Evolutionary conservation across 2,329 filamentous ascomycete genomes (phyloP).

Genomic region (Xylariaceae sp.): DNA sequence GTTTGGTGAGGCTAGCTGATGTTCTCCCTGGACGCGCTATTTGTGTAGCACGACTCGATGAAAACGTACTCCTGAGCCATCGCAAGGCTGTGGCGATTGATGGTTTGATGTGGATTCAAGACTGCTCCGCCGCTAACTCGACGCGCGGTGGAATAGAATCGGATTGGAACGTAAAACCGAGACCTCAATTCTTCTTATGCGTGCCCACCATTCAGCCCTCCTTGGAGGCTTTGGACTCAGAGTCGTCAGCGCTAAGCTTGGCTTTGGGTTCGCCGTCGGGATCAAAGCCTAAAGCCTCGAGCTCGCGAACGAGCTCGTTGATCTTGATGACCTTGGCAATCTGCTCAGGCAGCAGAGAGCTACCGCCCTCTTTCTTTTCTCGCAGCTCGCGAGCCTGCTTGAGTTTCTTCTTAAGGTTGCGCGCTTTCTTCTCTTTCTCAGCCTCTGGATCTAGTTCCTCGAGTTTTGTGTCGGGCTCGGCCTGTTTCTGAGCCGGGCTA

Average conservation of each 20-base stretch:
- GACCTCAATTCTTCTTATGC: too few relatives aligned
- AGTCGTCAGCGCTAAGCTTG: background rate
- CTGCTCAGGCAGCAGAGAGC: constrained; percentile 84
- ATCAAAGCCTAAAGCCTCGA: constrained; percentile 83
- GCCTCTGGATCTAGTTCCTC: constrained; percentile 62
- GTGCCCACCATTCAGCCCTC: constrained; percentile 7
- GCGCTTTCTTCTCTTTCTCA: constrained; percentile 88
- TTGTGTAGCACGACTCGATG: too few relatives aligned
- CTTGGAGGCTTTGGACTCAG: constrained; percentile 3
- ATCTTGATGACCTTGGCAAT: constrained; percentile 98
- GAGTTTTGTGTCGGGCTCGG: constrained; percentile 26
- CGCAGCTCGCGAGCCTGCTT: constrained; percentile 89
- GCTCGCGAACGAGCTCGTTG: constrained; percentile 84
- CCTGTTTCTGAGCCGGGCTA: constrained; percentile 38
- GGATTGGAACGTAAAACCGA: too few relatives aligned
- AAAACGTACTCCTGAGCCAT: too few relatives aligned
- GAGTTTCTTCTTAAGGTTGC: constrained; percentile 90
- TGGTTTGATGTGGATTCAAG: too few relatives aligned
- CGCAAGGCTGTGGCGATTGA: too few relatives aligned
- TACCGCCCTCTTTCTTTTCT: constrained; percentile 85
- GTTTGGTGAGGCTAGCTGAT: too few relatives aligned
- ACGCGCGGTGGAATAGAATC: too few relatives aligned
- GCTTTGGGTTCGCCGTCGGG: constrained; percentile 63
- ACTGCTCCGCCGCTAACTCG: too few relatives aligned
- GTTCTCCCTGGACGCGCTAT: too few relatives aligned